phyloP scores from a whole-genome alignment of 1,139 yeast species.

The Taphrina flavorubra region DNA sequence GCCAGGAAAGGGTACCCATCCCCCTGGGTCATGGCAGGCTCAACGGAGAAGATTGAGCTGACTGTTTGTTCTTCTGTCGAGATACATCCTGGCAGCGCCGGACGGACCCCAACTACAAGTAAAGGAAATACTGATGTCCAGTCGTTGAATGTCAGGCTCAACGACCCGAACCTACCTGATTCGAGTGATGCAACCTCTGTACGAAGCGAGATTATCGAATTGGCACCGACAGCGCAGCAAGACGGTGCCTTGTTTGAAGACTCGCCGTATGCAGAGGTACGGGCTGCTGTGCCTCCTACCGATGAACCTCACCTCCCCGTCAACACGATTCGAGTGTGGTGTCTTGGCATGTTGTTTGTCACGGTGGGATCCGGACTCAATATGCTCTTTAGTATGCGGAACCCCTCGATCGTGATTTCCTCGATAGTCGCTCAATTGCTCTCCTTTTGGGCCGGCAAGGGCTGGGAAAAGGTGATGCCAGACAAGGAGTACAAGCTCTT shows the following conservation, averaged over 20 bases:
- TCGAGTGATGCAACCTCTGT: not conserved
- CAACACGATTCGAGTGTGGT: constrained; percentile 55
- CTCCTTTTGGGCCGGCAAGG: constrained; percentile 54
- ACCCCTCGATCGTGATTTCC: constrained; percentile 61
- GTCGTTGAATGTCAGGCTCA: not conserved
- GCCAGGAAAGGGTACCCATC: not conserved
- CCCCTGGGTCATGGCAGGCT: not conserved
- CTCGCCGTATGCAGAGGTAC: constrained; percentile 71
- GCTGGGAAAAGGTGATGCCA: constrained; percentile 57
- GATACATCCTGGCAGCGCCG: not conserved
- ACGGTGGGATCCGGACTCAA: constrained; percentile 63
- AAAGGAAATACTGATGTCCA: not conserved
- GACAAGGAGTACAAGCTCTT: constrained; percentile 57
- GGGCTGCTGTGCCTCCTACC: constrained; percentile 69
- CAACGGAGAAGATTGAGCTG: constrained; percentile 4
- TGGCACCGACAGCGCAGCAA: not conserved
- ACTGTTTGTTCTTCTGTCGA: constrained; percentile 5
- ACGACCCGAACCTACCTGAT: constrained; percentile 20
- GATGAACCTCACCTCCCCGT: constrained; percentile 65
- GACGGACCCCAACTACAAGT: not conserved
- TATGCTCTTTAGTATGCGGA: constrained; percentile 64
- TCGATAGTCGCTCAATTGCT: constrained; percentile 63
- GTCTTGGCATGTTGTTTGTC: constrained; percentile 56
- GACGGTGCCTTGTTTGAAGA: constrained; percentile 47
- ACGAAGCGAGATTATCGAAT: not conserved